Conservation (phyloP, 805 yeast species). For the Saccharomycopsis schoenii region DNA sequence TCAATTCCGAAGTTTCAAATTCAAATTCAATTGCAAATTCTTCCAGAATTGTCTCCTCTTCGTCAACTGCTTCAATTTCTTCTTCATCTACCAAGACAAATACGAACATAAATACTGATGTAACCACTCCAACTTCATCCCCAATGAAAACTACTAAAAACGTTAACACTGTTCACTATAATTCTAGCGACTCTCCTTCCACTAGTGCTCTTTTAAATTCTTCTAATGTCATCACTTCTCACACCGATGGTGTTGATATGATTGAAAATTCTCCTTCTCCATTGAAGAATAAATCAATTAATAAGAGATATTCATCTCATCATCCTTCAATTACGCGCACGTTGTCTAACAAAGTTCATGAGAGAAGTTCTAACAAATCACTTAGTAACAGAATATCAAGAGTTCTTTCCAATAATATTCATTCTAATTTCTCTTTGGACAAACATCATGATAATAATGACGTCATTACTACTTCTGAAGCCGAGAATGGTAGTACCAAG, state of each 20-base stretch:
- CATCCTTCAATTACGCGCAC: background rate
- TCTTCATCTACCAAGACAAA: background rate
- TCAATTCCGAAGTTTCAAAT: background rate
- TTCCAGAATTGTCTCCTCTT: background rate
- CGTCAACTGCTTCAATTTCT: background rate
- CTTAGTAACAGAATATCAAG: conserved; percentile 8
- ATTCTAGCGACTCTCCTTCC: background rate
- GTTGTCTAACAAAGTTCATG: conserved; percentile 1
- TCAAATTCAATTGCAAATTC: background rate
- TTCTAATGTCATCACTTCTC: background rate
- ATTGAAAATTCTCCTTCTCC: background rate
- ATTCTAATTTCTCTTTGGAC: conserved; percentile 1
- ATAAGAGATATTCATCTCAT: background rate
- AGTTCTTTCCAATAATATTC: conserved; percentile 12
- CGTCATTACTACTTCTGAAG: background rate
- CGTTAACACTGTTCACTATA: background rate
- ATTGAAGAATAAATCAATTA: background rate
- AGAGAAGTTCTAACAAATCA: background rate
- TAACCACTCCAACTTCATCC: background rate
- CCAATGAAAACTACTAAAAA: background rate
- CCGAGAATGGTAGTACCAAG: background rate
- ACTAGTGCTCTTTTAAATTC: background rate
- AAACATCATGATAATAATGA: background rate
- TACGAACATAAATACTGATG: background rate
- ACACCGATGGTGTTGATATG: background rate